These are phyloP conservation scores for Trichosporon sp. DNA, from an alignment of 1,284 basidiomycete genomes.

Conservation along the genomic window DNA sequence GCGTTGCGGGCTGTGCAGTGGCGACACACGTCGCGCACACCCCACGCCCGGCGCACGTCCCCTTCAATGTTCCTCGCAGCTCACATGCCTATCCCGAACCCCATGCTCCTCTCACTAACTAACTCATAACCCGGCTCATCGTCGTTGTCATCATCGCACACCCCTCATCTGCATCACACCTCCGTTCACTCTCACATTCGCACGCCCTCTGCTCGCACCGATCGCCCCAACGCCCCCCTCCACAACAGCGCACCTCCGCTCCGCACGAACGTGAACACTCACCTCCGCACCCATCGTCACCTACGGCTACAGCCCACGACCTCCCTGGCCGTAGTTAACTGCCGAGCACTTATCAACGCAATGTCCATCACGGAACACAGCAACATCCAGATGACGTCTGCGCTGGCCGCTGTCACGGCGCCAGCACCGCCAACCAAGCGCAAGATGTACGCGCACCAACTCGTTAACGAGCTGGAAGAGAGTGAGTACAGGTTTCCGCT, in stretches of 20 bases:
- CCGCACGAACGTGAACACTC: neutral
- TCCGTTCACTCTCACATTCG: neutral
- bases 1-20: neutral
- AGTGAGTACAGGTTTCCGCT: neutral
- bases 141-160: neutral
- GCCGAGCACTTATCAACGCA: neutral
- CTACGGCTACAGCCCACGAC: too few relatives aligned
- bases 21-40: neutral
- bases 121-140: neutral
- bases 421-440: neutral
- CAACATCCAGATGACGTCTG: slow-evolving; percentile 1
- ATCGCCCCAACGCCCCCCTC: too few relatives aligned
- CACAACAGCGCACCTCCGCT: neutral
- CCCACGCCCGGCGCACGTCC: neutral
- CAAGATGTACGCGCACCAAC: slow-evolving; percentile 13
- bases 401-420: neutral
- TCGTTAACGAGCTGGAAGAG: slow-evolving; percentile 10
- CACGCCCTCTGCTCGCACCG: neutral
- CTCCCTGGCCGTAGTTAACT: neutral
- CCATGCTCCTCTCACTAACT: neutral
- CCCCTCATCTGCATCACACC: neutral
- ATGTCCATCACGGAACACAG: neutral
- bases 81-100: neutral
- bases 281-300: neutral
- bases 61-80: neutral